Evolutionary conservation across 805 yeast species (phyloP), one percentile per base, ranked within the genome.

Genomic region (Ogataea henricii): DNA sequence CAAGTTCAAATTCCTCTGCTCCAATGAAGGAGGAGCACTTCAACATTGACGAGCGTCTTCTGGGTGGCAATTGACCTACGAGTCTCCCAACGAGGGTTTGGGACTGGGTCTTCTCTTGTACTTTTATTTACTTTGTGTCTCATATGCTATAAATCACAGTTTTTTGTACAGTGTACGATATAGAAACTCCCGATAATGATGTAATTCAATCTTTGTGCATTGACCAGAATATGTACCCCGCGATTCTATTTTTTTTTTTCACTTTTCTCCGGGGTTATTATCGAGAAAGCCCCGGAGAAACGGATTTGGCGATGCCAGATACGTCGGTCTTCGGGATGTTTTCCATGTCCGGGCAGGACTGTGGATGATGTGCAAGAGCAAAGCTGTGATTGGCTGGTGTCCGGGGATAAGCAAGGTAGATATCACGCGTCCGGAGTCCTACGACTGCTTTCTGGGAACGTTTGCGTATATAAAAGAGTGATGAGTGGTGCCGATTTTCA

Each of bases 41-140:
- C 49, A 60, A 58, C 37, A 60, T 62, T 36, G 65, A 62, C 40
- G 66, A 59, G 37, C 53, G 65, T 35, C 48, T 62, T 5, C 47
- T 60, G n/a, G 57, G 55, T 7, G 62, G 56, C 14, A 56, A 56
- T 35, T 56, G 33, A 35, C 25, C 45, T 41, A 23, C 23, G 21
- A 30, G 33, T 33, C 26, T 26, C 25, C 18, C 27, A 29, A 36
- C 17, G 21, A 12, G 23, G 42, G 33, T 18, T 18, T 16, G 32
- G 23, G 25, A 12, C 10, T n/a, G n/a, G 37, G 10, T 18, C 18
- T 12, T 35, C 34, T 32, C 29, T 23, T 26, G 41, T 27, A 40
- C 27, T 40, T 29, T 30, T 30, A 32, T 40, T 4, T 40, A 25
- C 6, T 27, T 26, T 40, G 36, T 30, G 22, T 40, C 27, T 40